Evolutionary conservation across 1,284 basidiomycete genomes (phyloP).

Genomic region (Microbotryum lychnidis-dioicae): DNA sequence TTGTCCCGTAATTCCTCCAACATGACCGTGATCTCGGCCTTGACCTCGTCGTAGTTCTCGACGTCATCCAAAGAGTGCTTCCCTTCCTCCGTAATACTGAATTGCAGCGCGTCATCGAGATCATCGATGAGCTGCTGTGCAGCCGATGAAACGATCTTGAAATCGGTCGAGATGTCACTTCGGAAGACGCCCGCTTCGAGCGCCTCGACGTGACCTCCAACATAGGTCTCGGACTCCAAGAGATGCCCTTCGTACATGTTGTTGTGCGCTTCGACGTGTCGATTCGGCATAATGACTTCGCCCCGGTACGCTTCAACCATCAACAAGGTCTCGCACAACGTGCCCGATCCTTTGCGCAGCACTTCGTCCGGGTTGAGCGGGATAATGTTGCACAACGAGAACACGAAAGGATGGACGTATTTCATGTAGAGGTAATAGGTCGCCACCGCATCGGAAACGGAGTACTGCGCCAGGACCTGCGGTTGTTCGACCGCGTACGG

Average conservation of each 20-base stretch:
- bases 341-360: slow-evolving; percentile 89
- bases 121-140: slow-evolving; percentile 87
- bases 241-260: slow-evolving; percentile 94
- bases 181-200: slow-evolving; percentile 97
- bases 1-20: slow-evolving; percentile 88
- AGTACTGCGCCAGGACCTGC: slow-evolving; percentile 90
- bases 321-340: slow-evolving; percentile 91
- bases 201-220: slow-evolving; percentile 98
- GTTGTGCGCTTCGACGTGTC: slow-evolving; percentile 86
- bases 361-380: slow-evolving; percentile 96
- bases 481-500: slow-evolving; percentile 98
- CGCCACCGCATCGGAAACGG: slow-evolving; percentile 98
- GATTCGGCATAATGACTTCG: slow-evolving; percentile 94
- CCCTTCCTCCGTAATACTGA: slow-evolving; percentile 84
- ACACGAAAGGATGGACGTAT: slow-evolving; percentile 99
- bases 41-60: slow-evolving; percentile 94
- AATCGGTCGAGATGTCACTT: slow-evolving; percentile 89
- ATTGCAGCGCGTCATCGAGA: slow-evolving; percentile 80
- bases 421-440: slow-evolving; percentile 99
- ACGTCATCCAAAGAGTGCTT: slow-evolving; percentile 71
- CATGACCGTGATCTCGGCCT: slow-evolving; percentile 62
- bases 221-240: slow-evolving; percentile 94
- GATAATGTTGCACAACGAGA: slow-evolving; percentile 98
- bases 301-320: slow-evolving; percentile 97
- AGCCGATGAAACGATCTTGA: slow-evolving; percentile 84